Evolutionary conservation across 106 monocot genomes (phyloP).

Genomic region (Phalaenopsis equestris): DNA sequence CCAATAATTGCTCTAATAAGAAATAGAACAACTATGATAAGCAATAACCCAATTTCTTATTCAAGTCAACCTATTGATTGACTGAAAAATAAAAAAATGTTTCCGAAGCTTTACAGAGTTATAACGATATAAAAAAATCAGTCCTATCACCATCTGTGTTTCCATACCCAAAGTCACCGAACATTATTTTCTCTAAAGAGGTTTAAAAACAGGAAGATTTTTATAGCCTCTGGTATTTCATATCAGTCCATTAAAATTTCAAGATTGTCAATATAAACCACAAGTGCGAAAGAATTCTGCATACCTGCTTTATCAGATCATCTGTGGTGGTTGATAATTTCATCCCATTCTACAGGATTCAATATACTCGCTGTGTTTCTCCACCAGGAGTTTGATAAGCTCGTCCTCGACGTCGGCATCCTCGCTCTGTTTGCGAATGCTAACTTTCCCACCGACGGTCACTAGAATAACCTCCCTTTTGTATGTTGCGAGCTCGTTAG

Average conservation of each 20-base stretch:
- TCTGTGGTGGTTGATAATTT: neutral
- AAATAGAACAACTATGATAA: no score
- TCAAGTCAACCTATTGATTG: no score
- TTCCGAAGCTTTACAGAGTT: no score
- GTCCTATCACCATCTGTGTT: no score
- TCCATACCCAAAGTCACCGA: no score
- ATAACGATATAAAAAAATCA: no score
- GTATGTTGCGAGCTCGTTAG: slow-evolving; percentile 73
- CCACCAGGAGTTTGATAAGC: slow-evolving; percentile 44
- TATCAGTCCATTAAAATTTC: no score
- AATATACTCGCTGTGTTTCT: slow-evolving; percentile 48
- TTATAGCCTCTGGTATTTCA: neutral
- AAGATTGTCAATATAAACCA: neutral
- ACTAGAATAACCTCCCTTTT: slow-evolving; percentile 69
- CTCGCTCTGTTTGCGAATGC: slow-evolving; percentile 20
- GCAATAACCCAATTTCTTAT: no score
- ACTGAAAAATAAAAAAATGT: no score
- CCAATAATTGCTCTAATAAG: no score
- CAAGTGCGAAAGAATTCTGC: neutral
- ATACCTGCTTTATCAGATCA: neutral
- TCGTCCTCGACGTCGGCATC: slow-evolving; percentile 57
- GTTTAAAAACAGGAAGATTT: neutral
- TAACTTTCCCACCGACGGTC: slow-evolving; percentile 20
- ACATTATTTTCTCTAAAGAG: neutral
- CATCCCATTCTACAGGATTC: neutral